These are phyloP conservation scores for Pythium phragmitis DNA, from an alignment of 352 stramenopile genomes.

Conservation along the genomic window DNA sequence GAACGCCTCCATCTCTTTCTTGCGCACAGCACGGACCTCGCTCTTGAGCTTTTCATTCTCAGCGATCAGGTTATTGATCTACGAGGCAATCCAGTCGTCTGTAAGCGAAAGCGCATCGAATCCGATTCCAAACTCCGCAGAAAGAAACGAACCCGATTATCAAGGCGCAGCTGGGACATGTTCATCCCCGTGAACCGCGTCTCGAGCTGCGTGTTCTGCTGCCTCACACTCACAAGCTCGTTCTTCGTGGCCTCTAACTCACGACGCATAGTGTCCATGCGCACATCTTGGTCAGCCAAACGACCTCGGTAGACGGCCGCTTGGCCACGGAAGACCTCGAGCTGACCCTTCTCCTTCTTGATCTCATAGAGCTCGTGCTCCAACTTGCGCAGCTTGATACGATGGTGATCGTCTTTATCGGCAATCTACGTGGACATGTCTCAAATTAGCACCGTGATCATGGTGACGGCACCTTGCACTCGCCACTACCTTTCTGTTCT, in stretches of 20 bases:
- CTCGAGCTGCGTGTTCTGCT: constrained; percentile 38
- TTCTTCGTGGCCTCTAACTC: constrained; percentile 35
- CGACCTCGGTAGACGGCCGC: constrained; percentile 30
- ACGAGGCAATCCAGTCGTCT: constrained; percentile 1
- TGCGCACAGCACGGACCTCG: constrained; percentile 25
- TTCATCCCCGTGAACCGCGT: constrained; percentile 27
- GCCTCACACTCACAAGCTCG: constrained; percentile 27
- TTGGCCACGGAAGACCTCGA: constrained; percentile 38
- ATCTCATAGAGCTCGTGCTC: constrained; percentile 22
- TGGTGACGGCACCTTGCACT: not conserved
- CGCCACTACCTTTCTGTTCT: constrained; percentile 49
- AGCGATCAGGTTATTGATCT: constrained; percentile 52
- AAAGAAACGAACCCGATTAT: constrained; percentile 51
- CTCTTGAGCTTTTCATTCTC: constrained; percentile 49
- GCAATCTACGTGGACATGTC: constrained; percentile 30
- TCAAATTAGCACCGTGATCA: not conserved
- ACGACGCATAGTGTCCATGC: constrained; percentile 28
- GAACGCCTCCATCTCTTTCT: constrained; percentile 49
- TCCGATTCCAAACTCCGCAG: not conserved
- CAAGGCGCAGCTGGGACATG: constrained; percentile 43
- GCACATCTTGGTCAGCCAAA: constrained; percentile 37
- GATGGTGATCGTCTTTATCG: constrained; percentile 36
- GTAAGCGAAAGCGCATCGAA: not conserved
- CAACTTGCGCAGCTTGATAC: constrained; percentile 30
- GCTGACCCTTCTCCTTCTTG: constrained; percentile 30